phyloP scores from a whole-genome alignment of 2,329 filamentous ascomycete genomes.

The Tricladium varicosporioides region DNA sequence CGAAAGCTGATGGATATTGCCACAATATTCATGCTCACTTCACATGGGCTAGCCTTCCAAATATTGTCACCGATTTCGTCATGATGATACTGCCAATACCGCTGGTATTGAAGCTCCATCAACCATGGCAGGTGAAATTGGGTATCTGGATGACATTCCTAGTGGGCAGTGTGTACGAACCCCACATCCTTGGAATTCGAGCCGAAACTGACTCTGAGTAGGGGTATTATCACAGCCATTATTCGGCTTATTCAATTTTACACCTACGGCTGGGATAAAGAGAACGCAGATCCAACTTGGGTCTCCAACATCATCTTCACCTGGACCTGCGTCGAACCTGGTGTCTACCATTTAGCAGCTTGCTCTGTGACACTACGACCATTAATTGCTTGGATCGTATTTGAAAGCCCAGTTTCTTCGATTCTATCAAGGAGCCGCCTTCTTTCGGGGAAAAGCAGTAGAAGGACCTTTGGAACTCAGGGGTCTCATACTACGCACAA shows the following conservation, averaged over 20 bases:
- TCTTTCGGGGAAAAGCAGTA: too few relatives aligned
- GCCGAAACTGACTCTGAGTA: neutral
- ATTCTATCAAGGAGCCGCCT: too few relatives aligned
- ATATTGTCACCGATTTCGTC: neutral
- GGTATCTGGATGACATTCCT: neutral
- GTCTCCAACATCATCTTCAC: neutral
- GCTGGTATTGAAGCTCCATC: neutral
- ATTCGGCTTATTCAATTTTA: neutral
- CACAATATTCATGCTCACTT: neutral
- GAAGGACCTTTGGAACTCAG: too few relatives aligned
- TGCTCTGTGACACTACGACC: neutral
- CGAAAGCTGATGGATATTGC: neutral
- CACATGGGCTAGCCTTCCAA: neutral
- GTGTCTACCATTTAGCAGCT: neutral
- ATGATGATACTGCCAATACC: slow-evolving; percentile 1
- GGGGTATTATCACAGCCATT: neutral
- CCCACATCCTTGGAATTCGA: neutral
- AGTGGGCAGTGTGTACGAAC: neutral
- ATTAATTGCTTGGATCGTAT: too few relatives aligned
- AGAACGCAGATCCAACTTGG: neutral
- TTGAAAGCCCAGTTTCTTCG: too few relatives aligned
- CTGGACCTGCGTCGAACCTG: neutral
- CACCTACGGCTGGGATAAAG: neutral
- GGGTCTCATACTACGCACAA: too few relatives aligned
- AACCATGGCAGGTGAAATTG: neutral